A percentile compares a stretch with the other conserved stretches of the same genome.
These are phyloP conservation scores for Debaryomyces fabryi DNA, from an alignment of 1,139 yeast genomes.

Conservation along the genomic window DNA sequence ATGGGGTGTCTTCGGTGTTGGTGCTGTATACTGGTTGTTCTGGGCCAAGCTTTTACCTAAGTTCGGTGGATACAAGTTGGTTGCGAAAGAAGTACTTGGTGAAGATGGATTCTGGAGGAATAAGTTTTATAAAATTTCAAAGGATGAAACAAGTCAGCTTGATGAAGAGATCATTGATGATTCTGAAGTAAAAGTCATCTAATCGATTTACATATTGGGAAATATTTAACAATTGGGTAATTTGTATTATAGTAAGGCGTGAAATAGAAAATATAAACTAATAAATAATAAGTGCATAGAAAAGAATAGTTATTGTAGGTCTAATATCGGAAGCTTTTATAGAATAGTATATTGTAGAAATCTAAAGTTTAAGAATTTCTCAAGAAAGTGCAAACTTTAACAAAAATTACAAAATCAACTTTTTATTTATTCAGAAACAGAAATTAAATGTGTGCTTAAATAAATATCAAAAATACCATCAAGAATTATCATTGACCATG, in stretches of 20 bases:
- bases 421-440: too few relatives aligned
- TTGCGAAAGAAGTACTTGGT: constrained; percentile 61
- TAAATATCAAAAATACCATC: too few relatives aligned
- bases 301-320: neutral
- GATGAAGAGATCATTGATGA: constrained; percentile 14
- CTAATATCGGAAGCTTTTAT: too few relatives aligned
- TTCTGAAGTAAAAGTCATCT: constrained; percentile 41
- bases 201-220: neutral
- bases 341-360: neutral
- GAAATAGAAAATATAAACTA: neutral
- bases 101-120: constrained; percentile 79
- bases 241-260: neutral
- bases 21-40: constrained; percentile 69
- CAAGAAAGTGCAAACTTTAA: neutral
- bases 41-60: constrained; percentile 67
- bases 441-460: too few relatives aligned
- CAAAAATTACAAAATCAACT: neutral
- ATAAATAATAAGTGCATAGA: neutral
- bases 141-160: constrained; percentile 17
- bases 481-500: too few relatives aligned
- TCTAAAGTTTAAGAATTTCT: neutral
- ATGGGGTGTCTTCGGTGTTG: constrained; percentile 74
- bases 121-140: constrained; percentile 50
- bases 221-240: neutral
- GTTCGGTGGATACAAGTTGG: constrained; percentile 59